Evolutionary conservation across 352 stramenopile species (phyloP), one percentile per base, ranked within the genome.

Genomic region (Bremia lactucae): DNA sequence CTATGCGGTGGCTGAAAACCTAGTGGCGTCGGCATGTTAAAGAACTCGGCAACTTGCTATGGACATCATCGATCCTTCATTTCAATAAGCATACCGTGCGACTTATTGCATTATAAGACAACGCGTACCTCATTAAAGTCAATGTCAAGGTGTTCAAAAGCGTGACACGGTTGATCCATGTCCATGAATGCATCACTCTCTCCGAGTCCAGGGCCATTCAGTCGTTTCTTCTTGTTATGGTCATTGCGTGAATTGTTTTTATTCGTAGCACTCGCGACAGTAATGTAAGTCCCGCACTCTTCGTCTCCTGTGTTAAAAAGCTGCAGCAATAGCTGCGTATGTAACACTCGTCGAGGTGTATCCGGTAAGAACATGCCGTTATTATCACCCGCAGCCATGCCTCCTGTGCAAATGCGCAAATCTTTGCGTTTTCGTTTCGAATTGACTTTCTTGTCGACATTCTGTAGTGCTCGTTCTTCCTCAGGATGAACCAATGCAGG

Each of bases 351-450:
- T 10, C 78, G 59, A 11, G 78, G 78, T 1, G 78, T 88, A 20
- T 87, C 75, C 0, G 78, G 78, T 31, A 91, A 52, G 49, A 82
- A 87, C 61, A 91, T 87, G 24, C 73, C 74, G 11, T 59, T 57
- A 11, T 51, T 73, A 18, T 84, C 68, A 8, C 45, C 46, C 10
- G 48, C 40, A 59, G 5, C 49, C 40, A 4, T n/a, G n/a, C 45
- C 52, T 8, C 47, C 58, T 3, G 78, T 91, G 49, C 72, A 88
- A 21, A 88, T 85, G 35, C 75, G 72, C 16, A 91, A 52, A 43
- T 91, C 78, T 61, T 91, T 88, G 23, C 78, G 75, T 47, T 91
- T 91, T 37, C 78, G 71, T 52, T 91, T 91, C 14, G 64, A 67
- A 23, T 62, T 77, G 34, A 45, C 42, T 36, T 88, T 87, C 48